phyloP scores from a whole-genome alignment of 78 protist genomes.

The Planoprotostelium fungivorum region DNA sequence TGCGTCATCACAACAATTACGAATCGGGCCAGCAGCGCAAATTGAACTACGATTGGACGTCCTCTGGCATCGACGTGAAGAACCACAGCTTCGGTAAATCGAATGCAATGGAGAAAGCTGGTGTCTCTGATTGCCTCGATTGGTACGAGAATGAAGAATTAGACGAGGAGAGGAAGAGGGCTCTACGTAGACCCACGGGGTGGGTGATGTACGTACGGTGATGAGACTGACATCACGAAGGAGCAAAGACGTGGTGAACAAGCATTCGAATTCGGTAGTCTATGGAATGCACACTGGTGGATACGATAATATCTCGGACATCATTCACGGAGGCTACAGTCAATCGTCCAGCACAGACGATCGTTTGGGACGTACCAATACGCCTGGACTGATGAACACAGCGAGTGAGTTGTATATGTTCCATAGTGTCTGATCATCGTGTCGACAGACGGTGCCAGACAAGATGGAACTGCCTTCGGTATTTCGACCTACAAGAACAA shows the following conservation, averaged over 20 bases:
- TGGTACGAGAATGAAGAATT: neutral
- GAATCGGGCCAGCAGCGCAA: neutral
- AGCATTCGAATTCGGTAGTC: neutral
- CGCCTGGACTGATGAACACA: neutral
- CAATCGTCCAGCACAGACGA: neutral
- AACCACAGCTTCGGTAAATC: neutral
- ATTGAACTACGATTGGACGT: neutral
- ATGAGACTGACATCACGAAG: neutral
- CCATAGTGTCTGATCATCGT: neutral
- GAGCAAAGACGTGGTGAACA: neutral
- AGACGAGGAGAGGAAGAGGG: neutral
- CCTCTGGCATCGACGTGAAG: neutral
- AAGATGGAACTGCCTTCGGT: neutral
- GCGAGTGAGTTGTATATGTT: neutral
- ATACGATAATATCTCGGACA: neutral
- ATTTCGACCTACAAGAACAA: no score
- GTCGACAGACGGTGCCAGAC: neutral
- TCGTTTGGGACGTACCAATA: neutral
- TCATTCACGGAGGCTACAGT: neutral
- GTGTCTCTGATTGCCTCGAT: neutral
- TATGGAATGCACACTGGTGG: neutral
- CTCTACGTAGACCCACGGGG: neutral
- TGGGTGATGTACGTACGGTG: neutral
- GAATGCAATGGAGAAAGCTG: neutral
- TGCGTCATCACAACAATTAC: neutral